Base-by-base conservation (phyloP, 1,139 yeast species). In the Pichia sp. region DNA sequence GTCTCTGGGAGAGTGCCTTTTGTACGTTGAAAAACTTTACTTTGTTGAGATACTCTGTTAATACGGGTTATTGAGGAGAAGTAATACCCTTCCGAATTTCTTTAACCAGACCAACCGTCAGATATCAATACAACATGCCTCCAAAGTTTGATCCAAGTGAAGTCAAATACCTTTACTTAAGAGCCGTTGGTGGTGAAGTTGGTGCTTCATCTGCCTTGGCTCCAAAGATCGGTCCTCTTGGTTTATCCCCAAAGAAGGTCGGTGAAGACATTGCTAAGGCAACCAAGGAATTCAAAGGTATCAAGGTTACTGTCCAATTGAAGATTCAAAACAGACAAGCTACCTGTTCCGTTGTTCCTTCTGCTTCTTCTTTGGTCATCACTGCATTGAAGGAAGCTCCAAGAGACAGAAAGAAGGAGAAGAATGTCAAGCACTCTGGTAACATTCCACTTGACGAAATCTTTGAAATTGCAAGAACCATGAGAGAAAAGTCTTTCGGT, bases 221-320 rank as follows among this genome's bases (percentile, higher is more conserved):
- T 70, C 99, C 99, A 75, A 93, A 93, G 90, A 93, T 93, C 74
- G 99, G 99, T 87, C 99, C 99, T 70, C 89, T 93, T 74, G 99
- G 99, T 90, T 85, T 93, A 72, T 91, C 98, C 62, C 98, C 99
- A 83, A 93, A 93, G 96, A 93, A 93, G 87, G 97, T 95, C 73
- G 99, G 99, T 89, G 99, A 93, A 80, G 99, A 93, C 76, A 93
- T 93, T 71, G 99, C 99, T 78, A 95, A 95, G 87, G 99, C 99
- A 75, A 93, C 99, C 81, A 87, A 89, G 82, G 84, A 85, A 74
- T 93, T 83, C 95, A 91, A 91, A 81, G 99, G 99, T 83, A 91
- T 93, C 72, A 89, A 93, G 79, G 99, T 93, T 73, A 93, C 99
- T 69, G 98, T 95, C 65, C 96, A 89, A 81, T 86, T 95, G 78